Base-by-base conservation (phyloP, 257 asterid genomes). In the Solanum commersonii region DNA sequence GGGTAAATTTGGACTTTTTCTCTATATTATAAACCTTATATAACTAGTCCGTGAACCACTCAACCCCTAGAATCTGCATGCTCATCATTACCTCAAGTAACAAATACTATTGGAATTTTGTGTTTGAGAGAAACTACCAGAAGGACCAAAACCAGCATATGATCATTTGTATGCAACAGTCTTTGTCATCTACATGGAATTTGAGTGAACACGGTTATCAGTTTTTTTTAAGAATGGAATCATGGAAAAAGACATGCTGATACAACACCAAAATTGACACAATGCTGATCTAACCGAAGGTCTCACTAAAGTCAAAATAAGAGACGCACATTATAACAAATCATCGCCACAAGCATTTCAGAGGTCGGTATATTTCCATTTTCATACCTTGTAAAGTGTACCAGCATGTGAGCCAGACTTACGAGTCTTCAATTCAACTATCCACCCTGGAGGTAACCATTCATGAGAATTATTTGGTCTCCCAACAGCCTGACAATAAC, bases 361-460 rank as follows among this genome's bases (percentile, higher is more conserved):
- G 84, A 72, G 29, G 88, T 67, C 74, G 23, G 52, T 34, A 40
- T 10, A 23, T 71, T 89, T 35, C 87, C 72, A 82, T 29, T 71
- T 60, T 79, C 87, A 72, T 88, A 94, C 98, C 96, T 95, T 94
- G 93, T 92, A 95, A 76, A 74, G 11, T 40, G 89, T 15, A 88
- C 94, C 96, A 84, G 31, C 44, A 4, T 23, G 33, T 68, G 88
- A 23, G 73, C 95, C 93, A 10, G 78, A 72, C 83, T 77, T 59
- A 79, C 92, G 86, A 68, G 44, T 27, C 89, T 29, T 91, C 88
- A 92, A 89, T 88, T 94, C 93, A 87, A 88, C 67, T 35, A 23
- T 86, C 98, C 98, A 95, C 87, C 96, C 96, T 67, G 20, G 86
- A 44, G 98, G 98, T 89, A 95, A 91, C 95, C 95, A 93, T 49